A percentile compares a stretch with the other conserved stretches of the same genome.
Evolutionary conservation across 2,329 filamentous ascomycete genomes (phyloP).

Genomic region (Trichoderma asperellum): DNA sequence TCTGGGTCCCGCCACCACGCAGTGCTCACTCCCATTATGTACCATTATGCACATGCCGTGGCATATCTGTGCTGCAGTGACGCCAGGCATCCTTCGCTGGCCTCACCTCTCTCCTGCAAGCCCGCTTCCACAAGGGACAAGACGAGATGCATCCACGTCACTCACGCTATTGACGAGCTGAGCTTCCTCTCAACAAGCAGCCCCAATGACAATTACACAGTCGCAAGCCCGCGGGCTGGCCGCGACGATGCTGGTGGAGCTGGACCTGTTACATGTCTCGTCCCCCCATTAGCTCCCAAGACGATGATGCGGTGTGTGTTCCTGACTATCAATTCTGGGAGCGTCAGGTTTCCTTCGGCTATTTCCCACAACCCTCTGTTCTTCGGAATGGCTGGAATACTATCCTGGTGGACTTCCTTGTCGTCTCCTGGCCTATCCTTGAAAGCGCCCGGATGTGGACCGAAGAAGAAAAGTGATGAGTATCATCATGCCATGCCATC

Average conservation of each 20-base stretch:
- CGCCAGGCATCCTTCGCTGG: background rate
- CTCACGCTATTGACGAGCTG: slow-evolving; percentile 15
- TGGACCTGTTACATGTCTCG: slow-evolving; percentile 12
- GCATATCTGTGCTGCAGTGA: background rate
- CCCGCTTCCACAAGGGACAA: background rate
- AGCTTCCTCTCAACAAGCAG: background rate
- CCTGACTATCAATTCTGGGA: background rate
- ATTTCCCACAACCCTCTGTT: background rate
- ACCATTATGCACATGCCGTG: background rate
- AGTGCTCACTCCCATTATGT: background rate
- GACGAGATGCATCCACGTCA: slow-evolving; percentile 23
- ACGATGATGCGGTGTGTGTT: slow-evolving; percentile 19
- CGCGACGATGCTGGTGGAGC: slow-evolving; percentile 11
- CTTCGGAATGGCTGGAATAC: background rate
- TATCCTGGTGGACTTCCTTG: background rate
- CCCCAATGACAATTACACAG: background rate
- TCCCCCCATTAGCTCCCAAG: slow-evolving; percentile 1
- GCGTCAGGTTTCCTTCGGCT: background rate
- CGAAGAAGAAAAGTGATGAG: slow-evolving; percentile 13
- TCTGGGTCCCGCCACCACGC: slow-evolving; percentile 19
- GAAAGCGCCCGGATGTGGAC: slow-evolving; percentile 12
- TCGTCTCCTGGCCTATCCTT: background rate
- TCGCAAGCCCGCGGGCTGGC: slow-evolving; percentile 5
- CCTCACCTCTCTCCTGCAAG: background rate
- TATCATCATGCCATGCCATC: slow-evolving; percentile 21